Conservation (phyloP, 2,329 filamentous ascomycete genomes). For the Cytospora paraplurivora region DNA sequence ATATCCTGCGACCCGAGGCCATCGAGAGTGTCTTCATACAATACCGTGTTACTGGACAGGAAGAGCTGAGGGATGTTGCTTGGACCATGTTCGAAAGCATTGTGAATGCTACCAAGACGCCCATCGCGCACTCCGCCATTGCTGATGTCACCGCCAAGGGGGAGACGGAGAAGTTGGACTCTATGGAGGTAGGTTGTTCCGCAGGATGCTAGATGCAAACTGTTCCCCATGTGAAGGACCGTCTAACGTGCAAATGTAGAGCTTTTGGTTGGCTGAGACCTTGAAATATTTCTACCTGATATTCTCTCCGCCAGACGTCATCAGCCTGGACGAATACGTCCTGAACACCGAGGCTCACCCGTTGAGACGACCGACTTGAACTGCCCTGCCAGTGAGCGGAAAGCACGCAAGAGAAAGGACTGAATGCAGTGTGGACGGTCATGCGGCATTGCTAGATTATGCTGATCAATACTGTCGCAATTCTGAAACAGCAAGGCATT, state of each 20-base stretch:
- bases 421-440: no score
- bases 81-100: constrained; percentile 79
- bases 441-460: neutral
- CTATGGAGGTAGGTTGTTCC: constrained; percentile 30
- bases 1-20: constrained; percentile 68
- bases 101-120: constrained; percentile 56
- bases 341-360: constrained; percentile 43
- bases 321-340: constrained; percentile 62
- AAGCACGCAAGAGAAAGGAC: neutral
- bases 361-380: constrained; percentile 25
- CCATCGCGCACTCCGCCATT: constrained; percentile 31
- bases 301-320: constrained; percentile 55
- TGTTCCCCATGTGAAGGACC: neutral
- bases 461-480: neutral
- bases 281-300: constrained; percentile 66
- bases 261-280: constrained; percentile 65
- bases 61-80: constrained; percentile 71
- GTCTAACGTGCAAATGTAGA: constrained; percentile 42
- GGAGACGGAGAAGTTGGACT: constrained; percentile 45
- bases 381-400: neutral
- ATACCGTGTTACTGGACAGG: constrained; percentile 76
- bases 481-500: neutral
- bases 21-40: constrained; percentile 76
- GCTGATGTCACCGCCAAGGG: constrained; percentile 43
- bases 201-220: neutral